Conservation (phyloP, 2,329 filamentous ascomycete genomes). For the Pseudogymnoascus sp. region DNA sequence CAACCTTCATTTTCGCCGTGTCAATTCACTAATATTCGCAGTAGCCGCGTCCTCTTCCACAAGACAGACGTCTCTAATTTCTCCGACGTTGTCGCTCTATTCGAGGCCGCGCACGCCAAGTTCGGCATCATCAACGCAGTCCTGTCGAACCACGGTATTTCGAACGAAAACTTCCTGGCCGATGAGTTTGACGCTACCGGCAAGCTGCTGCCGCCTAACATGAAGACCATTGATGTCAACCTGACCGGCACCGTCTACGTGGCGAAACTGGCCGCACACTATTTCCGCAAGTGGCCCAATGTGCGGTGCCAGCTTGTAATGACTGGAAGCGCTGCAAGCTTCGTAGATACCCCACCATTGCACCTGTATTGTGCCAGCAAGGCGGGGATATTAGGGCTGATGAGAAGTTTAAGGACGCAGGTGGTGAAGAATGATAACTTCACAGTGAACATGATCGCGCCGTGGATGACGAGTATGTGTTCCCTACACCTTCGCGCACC, state of each 20-base stretch:
- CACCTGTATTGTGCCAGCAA: conserved; percentile 16
- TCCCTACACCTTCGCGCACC: background rate
- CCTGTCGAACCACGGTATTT: conserved; percentile 24
- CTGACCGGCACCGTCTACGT: conserved; percentile 20
- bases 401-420: conserved; percentile 14
- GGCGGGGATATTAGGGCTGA: conserved; percentile 17
- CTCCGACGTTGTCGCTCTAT: conserved; percentile 20
- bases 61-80: conserved; percentile 22
- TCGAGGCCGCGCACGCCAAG: conserved; percentile 17
- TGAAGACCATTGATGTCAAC: conserved; percentile 20
- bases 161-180: conserved; percentile 15
- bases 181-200: conserved; percentile 11
- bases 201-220: conserved; percentile 16
- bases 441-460: conserved; percentile 20
- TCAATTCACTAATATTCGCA: too few relatives aligned
- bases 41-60: conserved; percentile 17
- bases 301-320: conserved; percentile 15
- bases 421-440: conserved; percentile 13
- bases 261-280: conserved; percentile 14
- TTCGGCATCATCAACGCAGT: conserved; percentile 23
- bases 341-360: conserved; percentile 11
- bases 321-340: conserved; percentile 12
- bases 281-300: background rate
- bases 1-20: conserved; percentile 11
- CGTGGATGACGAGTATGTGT: conserved; percentile 18